Conservation (phyloP, 345 rosid species). For the Gossypium ekmanianum region DNA sequence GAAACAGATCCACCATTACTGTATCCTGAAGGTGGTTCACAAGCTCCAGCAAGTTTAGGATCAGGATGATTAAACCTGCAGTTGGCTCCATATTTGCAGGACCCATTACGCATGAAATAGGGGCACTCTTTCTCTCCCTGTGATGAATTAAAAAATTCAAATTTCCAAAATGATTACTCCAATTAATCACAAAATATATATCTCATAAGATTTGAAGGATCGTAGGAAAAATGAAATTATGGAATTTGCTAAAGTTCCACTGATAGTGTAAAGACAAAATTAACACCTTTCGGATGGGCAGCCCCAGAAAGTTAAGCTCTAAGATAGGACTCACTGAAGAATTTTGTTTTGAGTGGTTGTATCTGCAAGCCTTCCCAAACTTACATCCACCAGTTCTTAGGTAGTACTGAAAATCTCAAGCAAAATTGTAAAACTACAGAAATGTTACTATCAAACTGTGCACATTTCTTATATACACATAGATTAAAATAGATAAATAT, state of each 20-base stretch:
- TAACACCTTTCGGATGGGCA: conserved; percentile 73
- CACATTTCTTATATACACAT: neutral
- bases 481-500: neutral
- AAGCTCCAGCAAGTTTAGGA: conserved; percentile 53
- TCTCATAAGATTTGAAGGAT: neutral
- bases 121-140: conserved; percentile 87
- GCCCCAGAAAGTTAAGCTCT: conserved; percentile 83
- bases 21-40: conserved; percentile 45
- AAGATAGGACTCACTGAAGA: conserved; percentile 26
- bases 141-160: conserved; percentile 9
- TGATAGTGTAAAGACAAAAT: neutral
- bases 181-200: neutral
- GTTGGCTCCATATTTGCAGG: conserved; percentile 79
- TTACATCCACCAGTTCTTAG: conserved; percentile 92
- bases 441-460: conserved; percentile 19
- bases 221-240: neutral
- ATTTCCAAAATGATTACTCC: conserved; percentile 1
- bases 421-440: conserved; percentile 18
- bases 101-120: conserved; percentile 89
- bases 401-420: conserved; percentile 62
- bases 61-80: conserved; percentile 96
- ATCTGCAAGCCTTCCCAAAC: conserved; percentile 81
- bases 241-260: neutral
- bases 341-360: conserved; percentile 58
- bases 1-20: conserved; percentile 55